phyloP scores from a whole-genome alignment of 2,329 filamentous ascomycete species.

The Talaromyces sp. region DNA sequence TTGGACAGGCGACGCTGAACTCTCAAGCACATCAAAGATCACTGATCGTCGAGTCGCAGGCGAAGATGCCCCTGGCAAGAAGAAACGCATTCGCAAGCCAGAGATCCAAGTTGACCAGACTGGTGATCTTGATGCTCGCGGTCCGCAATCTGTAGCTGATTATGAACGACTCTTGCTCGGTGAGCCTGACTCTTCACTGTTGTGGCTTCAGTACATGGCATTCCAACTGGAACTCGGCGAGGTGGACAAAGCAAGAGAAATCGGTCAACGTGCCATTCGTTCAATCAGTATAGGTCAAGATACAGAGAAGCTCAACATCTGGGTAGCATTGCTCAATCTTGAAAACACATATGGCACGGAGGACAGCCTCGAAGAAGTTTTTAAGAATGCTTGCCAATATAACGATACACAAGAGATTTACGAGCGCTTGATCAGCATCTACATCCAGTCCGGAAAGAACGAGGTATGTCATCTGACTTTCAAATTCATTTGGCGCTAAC shows the following conservation, averaged over 20 bases:
- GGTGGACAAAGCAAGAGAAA: conserved; percentile 78
- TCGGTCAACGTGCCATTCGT: conserved; percentile 84
- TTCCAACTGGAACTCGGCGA: conserved; percentile 93
- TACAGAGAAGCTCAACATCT: conserved; percentile 89
- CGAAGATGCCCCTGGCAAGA: conserved; percentile 53
- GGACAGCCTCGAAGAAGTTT: conserved; percentile 76
- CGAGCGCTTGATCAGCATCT: conserved; percentile 86
- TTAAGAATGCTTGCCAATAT: conserved; percentile 89
- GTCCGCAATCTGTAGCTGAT: conserved; percentile 84
- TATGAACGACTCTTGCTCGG: conserved; percentile 91
- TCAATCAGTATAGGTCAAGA: conserved; percentile 91
- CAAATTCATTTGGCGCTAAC: conserved; percentile 7
- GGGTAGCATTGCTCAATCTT: conserved; percentile 90
- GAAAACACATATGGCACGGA: conserved; percentile 87
- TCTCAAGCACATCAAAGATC: conserved; percentile 48
- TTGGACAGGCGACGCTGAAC: conserved; percentile 67
- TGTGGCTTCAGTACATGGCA: conserved; percentile 99
- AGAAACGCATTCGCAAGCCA: conserved; percentile 71
- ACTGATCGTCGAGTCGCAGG: conserved; percentile 51
- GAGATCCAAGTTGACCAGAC: conserved; percentile 84
- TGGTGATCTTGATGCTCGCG: conserved; percentile 83
- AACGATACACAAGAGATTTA: conserved; percentile 89
- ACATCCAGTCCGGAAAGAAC: conserved; percentile 84
- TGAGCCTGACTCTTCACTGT: conserved; percentile 84
- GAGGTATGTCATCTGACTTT: conserved; percentile 58